Evolutionary conservation across 2,329 filamentous ascomycete genomes (phyloP), one percentile per base, ranked within the genome.

Genomic region (Colletotrichum orchidophilum): DNA sequence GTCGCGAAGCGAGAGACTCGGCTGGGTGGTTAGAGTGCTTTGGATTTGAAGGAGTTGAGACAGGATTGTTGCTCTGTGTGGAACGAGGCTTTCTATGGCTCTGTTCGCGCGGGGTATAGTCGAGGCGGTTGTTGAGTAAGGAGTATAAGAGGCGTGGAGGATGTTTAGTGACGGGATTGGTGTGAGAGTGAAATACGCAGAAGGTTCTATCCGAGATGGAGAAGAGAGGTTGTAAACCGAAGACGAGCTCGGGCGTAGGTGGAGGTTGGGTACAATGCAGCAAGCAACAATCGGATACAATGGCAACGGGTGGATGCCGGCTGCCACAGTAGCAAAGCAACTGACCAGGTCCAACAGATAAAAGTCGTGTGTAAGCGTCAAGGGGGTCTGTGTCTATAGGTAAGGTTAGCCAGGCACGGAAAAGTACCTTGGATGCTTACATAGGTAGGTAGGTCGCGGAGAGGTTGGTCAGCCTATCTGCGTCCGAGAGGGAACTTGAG

Each of bases 21-120:
- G 58, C 33, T 71, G 26, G 60, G 59, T 27, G 63, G 52, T 64
- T 46, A n/a, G n/a, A n/a, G n/a, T n/a, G n/a, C n/a, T n/a, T n/a
- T n/a, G n/a, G n/a, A n/a, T n/a, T n/a, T 3, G 18, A n/a, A 11
- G 18, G 18, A n/a, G 15, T n/a, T n/a, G 46, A 60, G 24, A 42
- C 27, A n/a, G 21, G 50, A 46, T 7, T 18, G 39, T 46, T 46
- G 39, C 39, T 46, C 11, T 46, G 39, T 46, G 8, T 46, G 39
- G 18, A 18, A 46, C 18, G 7, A 46, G n/a, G 39, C 39, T 42
- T 42, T 13, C n/a, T n/a, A 6, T 42, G 39, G 39, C 6, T 42
- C 8, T 2, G 50, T 27, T 53, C 6, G 4, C 26, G 50, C 50
- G 50, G 26, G 50, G 24, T 13, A 24, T n/a, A 53, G n/a, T 53